Base-by-base conservation (phyloP, 345 rosid species). In the Carallia pectinifolia region DNA sequence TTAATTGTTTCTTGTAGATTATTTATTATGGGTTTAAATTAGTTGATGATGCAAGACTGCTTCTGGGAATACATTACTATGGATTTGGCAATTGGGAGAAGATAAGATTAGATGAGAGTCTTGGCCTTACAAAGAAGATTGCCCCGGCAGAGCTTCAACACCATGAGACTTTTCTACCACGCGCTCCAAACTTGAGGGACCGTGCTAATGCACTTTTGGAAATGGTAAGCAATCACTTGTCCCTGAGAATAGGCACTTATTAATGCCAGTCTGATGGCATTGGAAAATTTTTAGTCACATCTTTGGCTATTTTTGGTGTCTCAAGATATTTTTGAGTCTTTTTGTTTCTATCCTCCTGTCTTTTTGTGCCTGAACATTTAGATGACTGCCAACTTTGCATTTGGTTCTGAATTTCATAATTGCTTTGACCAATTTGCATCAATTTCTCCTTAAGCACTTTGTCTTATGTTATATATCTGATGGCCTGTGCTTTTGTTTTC, bases 61-160 rank as follows among this genome's bases (percentile, higher is more conserved):
- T 96, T 74, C 81, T 96, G 82, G 99, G 99, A 76, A 78, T 92
- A 68, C 79, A 87, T 66, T 85, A 85, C 81, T 88, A 96, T 85
- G 99, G 99, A 64, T 96, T 96, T 78, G 96, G 99, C 33, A 95
- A 87, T 77, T 95, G 99, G 99, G 99, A 96, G 81, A 90, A 86
- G 80, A 90, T 96, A 75, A 82, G 99, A 79, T 80, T 90, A 86
- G 98, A 92, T 81, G 98, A 87, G 66, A 81, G 86, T 74, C 96
- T 96, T 71, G 94, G 99, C 66, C 98, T 96, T 72, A 74, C 82
- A 0, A 96, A 90, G 83, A 96, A 96, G 91, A 87, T 96, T 81
- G 99, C 99, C 80, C 99, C 99, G 30, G 98, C 74, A 15, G 99
- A 90, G 82, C 96, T 96, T 71, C 99, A 96, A 52, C 99, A 96